These are phyloP conservation scores for Clitoria ternatea DNA, from an alignment of 306 rosid species.

Conservation along the genomic window DNA sequence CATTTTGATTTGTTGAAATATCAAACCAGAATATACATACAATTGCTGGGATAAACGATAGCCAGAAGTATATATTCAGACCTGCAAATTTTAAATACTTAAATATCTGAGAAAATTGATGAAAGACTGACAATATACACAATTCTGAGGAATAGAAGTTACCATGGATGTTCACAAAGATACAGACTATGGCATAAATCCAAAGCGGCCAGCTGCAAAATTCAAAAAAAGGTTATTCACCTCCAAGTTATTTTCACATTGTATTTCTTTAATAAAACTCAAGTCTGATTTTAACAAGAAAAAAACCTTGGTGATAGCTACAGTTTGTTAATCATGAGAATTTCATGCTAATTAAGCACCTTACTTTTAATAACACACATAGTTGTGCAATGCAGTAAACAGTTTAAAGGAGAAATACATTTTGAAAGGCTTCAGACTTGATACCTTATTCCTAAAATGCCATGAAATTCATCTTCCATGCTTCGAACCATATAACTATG, in stretches of 20 bases:
- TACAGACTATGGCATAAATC: constrained; percentile 85
- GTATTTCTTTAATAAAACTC: background rate
- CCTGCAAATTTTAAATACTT: constrained; percentile 51
- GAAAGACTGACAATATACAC: background rate
- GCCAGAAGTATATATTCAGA: constrained; percentile 88
- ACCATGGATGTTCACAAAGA: constrained; percentile 88
- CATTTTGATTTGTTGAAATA: constrained; percentile 17
- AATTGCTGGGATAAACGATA: constrained; percentile 91
- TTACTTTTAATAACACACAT: background rate
- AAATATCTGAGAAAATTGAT: constrained; percentile 18
- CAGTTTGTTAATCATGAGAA: background rate
- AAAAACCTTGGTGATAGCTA: background rate
- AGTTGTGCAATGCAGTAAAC: background rate
- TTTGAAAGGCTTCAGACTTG: constrained; percentile 23
- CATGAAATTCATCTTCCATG: constrained; percentile 98
- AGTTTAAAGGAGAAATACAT: constrained; percentile 6
- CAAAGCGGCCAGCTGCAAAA: constrained; percentile 89
- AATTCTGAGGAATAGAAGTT: constrained; percentile 17
- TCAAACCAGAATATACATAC: constrained; percentile 46
- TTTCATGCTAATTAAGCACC: background rate
- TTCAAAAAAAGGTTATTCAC: constrained; percentile 14
- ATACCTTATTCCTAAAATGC: constrained; percentile 93
- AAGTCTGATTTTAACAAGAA: background rate
- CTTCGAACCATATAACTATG: constrained; percentile 89
- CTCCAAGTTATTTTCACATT: background rate